Conservation (phyloP, 208 protist species). For the Crithidia mellificae region DNA sequence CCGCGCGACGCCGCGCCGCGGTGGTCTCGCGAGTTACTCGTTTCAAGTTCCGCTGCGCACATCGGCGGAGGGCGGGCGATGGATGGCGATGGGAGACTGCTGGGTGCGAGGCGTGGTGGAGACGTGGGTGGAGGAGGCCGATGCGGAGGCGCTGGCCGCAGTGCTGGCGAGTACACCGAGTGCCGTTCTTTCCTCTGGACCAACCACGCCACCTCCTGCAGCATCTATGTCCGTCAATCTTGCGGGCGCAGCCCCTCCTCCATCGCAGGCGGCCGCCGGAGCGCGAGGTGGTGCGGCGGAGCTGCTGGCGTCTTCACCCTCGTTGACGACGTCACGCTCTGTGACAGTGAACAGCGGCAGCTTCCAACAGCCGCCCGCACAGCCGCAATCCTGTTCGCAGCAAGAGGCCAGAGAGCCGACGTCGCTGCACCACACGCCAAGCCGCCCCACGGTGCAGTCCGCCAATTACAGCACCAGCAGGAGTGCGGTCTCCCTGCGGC, state of each 20-base stretch:
- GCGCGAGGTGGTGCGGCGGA: no score
- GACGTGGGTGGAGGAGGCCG: constrained; percentile 8
- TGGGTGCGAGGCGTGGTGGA: constrained; percentile 19
- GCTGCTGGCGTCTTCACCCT: no score
- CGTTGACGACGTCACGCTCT: no score
- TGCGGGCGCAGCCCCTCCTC: neutral
- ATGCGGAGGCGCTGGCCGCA: neutral
- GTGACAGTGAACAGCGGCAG: no score
- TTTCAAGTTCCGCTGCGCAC: constrained; percentile 10
- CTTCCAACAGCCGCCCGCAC: no score
- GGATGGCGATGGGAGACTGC: constrained; percentile 14
- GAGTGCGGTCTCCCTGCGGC: no score
- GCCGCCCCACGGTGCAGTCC: no score
- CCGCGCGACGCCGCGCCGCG: neutral
- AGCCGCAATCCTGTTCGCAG: no score
- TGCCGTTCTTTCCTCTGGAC: neutral
- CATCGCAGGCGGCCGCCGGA: no score
- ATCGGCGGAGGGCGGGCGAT: constrained; percentile 9
- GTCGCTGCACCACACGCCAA: no score
- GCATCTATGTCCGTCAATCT: neutral
- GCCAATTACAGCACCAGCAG: no score
- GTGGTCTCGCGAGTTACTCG: neutral
- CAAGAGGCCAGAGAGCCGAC: no score
- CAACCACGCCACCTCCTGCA: neutral
- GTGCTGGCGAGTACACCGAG: neutral